These are phyloP conservation scores for Naganishia friedmannii DNA, from an alignment of 768 basidiomycete species.

Conservation along the genomic window DNA sequence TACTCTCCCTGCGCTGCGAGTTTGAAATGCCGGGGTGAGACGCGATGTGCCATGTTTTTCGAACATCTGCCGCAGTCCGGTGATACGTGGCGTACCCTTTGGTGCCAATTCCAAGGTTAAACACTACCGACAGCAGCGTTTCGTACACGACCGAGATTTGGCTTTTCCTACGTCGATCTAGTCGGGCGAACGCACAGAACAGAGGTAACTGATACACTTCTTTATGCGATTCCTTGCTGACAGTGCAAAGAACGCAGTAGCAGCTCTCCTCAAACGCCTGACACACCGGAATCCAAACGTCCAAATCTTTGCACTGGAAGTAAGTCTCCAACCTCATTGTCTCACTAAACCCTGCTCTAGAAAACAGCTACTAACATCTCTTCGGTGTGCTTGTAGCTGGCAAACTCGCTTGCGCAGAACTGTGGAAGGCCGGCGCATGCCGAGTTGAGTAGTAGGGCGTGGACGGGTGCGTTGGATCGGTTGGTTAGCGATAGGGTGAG, in stretches of 20 bases:
- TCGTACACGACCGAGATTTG: too few relatives aligned
- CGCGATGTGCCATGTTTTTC: too few relatives aligned
- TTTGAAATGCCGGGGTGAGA: too few relatives aligned
- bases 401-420: conserved; percentile 89
- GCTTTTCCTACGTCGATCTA: too few relatives aligned
- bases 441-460: conserved; percentile 83
- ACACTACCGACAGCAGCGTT: too few relatives aligned
- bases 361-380: neutral
- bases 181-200: too few relatives aligned
- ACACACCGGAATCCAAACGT: conserved; percentile 94
- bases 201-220: too few relatives aligned
- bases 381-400: conserved; percentile 54
- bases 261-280: conserved; percentile 81
- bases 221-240: neutral
- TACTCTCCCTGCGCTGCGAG: too few relatives aligned
- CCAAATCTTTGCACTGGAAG: conserved; percentile 83
- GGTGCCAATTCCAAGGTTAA: too few relatives aligned
- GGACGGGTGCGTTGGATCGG: conserved; percentile 83
- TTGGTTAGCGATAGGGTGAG: conserved; percentile 70
- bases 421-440: conserved; percentile 73
- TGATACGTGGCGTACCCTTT: too few relatives aligned
- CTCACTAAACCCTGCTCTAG: too few relatives aligned
- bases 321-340: conserved; percentile 34
- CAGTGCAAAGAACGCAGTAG: conserved; percentile 82
- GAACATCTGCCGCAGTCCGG: too few relatives aligned